phyloP scores from a whole-genome alignment of 176 grass and related monocot genomes.

The Canna indica region DNA sequence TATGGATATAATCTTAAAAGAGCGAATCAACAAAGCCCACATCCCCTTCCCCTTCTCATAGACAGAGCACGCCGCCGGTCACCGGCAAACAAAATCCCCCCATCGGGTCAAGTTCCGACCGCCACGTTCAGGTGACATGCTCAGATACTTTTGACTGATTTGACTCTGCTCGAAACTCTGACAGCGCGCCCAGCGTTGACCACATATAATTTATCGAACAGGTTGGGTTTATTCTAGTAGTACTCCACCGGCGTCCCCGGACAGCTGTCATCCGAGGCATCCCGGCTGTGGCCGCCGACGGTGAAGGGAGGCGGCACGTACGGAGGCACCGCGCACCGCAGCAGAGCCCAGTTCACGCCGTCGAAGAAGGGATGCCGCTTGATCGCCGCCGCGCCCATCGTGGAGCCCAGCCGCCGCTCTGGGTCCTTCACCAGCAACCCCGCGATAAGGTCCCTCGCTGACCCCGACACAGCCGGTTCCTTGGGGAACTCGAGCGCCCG shows the following conservation, averaged over 20 bases:
- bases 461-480: conserved; percentile 46
- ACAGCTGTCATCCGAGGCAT: conserved; percentile 26
- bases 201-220: neutral
- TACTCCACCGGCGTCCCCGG: conserved; percentile 44
- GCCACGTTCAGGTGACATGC: neutral
- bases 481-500: conserved; percentile 87
- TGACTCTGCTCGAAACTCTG: neutral
- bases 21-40: neutral
- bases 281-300: neutral
- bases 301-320: conserved; percentile 49
- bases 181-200: neutral
- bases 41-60: neutral
- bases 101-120: too few relatives aligned
- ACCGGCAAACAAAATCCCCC: neutral
- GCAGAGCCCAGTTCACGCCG: conserved; percentile 82
- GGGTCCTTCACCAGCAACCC: conserved; percentile 82
- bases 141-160: neutral
- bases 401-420: conserved; percentile 40
- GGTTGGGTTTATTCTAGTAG: conserved; percentile 26
- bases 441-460: conserved; percentile 46
- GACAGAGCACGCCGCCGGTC: neutral
- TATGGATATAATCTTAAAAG: too few relatives aligned
- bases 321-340: conserved; percentile 58
- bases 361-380: conserved; percentile 76
- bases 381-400: conserved; percentile 65